These are phyloP conservation scores for Xanthoparmelia taractica DNA, from an alignment of 495 filamentous ascomycete genomes.

Conservation along the genomic window DNA sequence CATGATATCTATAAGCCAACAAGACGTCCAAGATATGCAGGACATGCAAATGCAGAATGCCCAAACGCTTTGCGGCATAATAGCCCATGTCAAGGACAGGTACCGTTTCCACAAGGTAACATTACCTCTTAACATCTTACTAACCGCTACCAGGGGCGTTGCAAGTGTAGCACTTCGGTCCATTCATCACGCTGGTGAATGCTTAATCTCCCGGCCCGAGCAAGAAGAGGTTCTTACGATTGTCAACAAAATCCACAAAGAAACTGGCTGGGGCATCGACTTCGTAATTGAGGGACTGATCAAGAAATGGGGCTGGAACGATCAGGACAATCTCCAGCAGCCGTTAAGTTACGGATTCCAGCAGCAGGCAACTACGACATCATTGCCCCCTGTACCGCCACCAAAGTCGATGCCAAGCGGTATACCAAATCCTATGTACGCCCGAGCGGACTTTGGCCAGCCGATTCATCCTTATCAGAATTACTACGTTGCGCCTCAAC, in stretches of 20 bases:
- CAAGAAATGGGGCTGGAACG: slow-evolving; percentile 69
- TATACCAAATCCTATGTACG: slow-evolving; percentile 57
- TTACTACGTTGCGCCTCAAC: slow-evolving; percentile 45
- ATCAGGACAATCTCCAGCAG: slow-evolving; percentile 34
- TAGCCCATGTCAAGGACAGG: slow-evolving; percentile 72
- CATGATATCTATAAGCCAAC: slow-evolving; percentile 41
- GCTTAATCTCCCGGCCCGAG: slow-evolving; percentile 56
- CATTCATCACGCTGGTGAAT: slow-evolving; percentile 71
- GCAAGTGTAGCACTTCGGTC: slow-evolving; percentile 69
- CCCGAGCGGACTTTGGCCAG: slow-evolving; percentile 60
- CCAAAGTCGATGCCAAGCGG: slow-evolving; percentile 35
- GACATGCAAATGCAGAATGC: slow-evolving; percentile 63
- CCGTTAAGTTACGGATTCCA: slow-evolving; percentile 25
- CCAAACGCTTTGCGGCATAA: slow-evolving; percentile 78
- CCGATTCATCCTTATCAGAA: slow-evolving; percentile 70
- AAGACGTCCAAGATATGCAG: slow-evolving; percentile 52
- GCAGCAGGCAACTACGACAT: slow-evolving; percentile 26
- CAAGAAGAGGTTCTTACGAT: slow-evolving; percentile 79
- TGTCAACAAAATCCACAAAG: slow-evolving; percentile 62
- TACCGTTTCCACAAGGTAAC: slow-evolving; percentile 27
- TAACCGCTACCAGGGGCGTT: slow-evolving; percentile 49
- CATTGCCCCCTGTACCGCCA: slow-evolving; percentile 23
- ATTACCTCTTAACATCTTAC: not conserved
- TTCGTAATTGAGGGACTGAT: slow-evolving; percentile 62
- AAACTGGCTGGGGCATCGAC: slow-evolving; percentile 70